Percentiles rank a stretch among this genome's conserved stretches.
phyloP scores from a whole-genome alignment of 2,329 filamentous ascomycete species.

The Sporothrix schenckii region DNA sequence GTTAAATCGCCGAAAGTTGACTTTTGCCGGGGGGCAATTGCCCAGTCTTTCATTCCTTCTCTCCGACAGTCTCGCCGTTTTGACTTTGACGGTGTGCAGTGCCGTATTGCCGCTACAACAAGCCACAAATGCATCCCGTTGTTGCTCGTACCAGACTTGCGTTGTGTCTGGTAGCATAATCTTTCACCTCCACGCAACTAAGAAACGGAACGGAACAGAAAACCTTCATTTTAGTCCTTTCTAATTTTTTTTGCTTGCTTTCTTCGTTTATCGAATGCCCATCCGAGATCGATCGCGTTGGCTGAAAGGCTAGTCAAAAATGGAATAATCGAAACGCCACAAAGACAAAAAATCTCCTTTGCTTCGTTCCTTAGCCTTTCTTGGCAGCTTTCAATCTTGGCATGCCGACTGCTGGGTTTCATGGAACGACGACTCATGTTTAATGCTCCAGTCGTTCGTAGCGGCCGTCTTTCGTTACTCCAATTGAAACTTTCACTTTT shows the following conservation, averaged over 20 bases:
- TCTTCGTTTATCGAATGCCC: background rate
- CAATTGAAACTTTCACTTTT: background rate
- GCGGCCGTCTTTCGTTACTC: background rate
- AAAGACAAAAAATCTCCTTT: background rate
- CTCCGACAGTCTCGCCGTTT: background rate
- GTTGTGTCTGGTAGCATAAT: background rate
- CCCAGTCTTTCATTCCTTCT: background rate
- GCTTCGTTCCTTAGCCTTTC: background rate
- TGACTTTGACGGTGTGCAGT: slow-evolving; percentile 1
- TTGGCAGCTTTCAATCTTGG: slow-evolving; percentile 4
- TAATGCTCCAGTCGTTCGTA: background rate
- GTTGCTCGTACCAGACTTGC: background rate
- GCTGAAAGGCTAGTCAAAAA: background rate
- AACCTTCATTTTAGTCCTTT: no score
- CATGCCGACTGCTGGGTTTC: slow-evolving; percentile 7
- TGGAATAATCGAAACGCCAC: slow-evolving; percentile 10
- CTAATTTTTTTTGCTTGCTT: no score
- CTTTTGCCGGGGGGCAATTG: background rate
- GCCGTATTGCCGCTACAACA: slow-evolving; percentile 7
- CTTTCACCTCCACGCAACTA: background rate
- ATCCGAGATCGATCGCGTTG: slow-evolving; percentile 2
- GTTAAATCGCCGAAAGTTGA: background rate
- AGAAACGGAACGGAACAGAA: background rate
- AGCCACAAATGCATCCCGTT: background rate
- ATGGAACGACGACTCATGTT: background rate